Conservation (phyloP, 2,329 filamentous ascomycete species). For the Penicillium paneum region DNA sequence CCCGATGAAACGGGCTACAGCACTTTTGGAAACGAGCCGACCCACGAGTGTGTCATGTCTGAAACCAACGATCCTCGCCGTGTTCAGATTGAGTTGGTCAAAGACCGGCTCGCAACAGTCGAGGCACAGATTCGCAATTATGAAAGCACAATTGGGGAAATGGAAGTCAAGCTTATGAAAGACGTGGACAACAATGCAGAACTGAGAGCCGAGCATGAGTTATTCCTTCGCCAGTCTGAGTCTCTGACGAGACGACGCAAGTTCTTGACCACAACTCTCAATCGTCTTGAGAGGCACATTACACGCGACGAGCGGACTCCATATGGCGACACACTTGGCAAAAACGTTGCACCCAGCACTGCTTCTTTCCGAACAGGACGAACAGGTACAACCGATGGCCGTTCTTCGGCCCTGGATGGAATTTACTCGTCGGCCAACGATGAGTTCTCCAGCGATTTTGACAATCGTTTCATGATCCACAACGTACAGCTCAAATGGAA, state of each 20-base stretch:
- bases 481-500: conserved; percentile 99
- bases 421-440: conserved; percentile 67
- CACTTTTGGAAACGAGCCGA: conserved; percentile 87
- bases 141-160: conserved; percentile 67
- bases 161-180: conserved; percentile 61
- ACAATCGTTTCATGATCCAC: conserved; percentile 96
- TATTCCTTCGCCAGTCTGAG: conserved; percentile 55
- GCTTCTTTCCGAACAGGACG: conserved; percentile 28
- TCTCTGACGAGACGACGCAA: conserved; percentile 57
- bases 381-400: conserved; percentile 51
- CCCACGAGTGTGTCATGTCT: conserved; percentile 94
- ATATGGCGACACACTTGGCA: conserved; percentile 42
- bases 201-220: conserved; percentile 45
- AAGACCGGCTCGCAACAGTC: conserved; percentile 73
- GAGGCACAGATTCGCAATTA: conserved; percentile 75
- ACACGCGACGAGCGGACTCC: conserved; percentile 46
- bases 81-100: conserved; percentile 82
- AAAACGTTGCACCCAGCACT: conserved; percentile 20
- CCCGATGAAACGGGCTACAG: conserved; percentile 74
- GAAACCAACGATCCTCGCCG: conserved; percentile 81
- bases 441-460: conserved; percentile 91
- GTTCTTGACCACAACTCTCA: conserved; percentile 58
- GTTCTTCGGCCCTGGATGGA: conserved; percentile 51
- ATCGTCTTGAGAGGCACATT: conserved; percentile 54
- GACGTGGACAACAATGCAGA: conserved; percentile 52